Evolutionary conservation across 768 basidiomycete genomes (phyloP).

Genomic region (Leccinum pellstonianum): DNA sequence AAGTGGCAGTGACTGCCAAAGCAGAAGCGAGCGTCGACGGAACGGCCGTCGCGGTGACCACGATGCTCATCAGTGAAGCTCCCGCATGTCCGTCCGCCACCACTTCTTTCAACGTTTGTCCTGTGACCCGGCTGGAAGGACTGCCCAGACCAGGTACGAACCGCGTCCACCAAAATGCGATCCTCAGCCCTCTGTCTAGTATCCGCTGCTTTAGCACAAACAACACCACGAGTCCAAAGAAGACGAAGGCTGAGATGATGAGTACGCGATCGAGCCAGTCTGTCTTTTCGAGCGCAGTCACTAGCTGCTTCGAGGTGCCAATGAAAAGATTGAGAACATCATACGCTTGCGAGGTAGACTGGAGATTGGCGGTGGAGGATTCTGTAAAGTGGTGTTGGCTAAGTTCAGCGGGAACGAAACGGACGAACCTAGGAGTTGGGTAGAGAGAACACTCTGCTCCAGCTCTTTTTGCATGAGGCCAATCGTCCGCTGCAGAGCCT

Average conservation of each 20-base stretch:
- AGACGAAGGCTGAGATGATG: conserved; percentile 72
- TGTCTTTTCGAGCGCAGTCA: conserved; percentile 83
- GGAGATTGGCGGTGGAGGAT: conserved; percentile 73
- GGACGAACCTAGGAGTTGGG: conserved; percentile 75
- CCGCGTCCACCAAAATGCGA: conserved; percentile 88
- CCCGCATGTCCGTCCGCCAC: background rate
- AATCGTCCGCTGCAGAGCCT: conserved; percentile 81
- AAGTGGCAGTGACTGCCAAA: conserved; percentile 7
- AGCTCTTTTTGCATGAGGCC: conserved; percentile 89
- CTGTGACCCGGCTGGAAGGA: conserved; percentile 4
- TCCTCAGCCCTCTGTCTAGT: conserved; percentile 70
- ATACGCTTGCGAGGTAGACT: conserved; percentile 72
- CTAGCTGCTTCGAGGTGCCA: conserved; percentile 76
- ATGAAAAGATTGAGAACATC: conserved; percentile 71
- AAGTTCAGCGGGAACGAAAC: background rate
- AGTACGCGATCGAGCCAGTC: conserved; percentile 92
- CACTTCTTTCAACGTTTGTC: conserved; percentile 8
- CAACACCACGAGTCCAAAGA: conserved; percentile 81
- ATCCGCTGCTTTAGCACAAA: conserved; percentile 89
- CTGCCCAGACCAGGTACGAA: conserved; percentile 49
- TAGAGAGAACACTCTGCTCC: conserved; percentile 81
- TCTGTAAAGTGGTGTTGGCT: conserved; percentile 42
- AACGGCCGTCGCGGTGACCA: conserved; percentile 1
- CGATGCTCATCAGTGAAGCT: conserved; percentile 9
- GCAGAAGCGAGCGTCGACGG: conserved; percentile 15